Evolutionary conservation across 2,329 filamentous ascomycete species (phyloP), one percentile per base, ranked within the genome.

Genomic region (Aspergillus neoniger): DNA sequence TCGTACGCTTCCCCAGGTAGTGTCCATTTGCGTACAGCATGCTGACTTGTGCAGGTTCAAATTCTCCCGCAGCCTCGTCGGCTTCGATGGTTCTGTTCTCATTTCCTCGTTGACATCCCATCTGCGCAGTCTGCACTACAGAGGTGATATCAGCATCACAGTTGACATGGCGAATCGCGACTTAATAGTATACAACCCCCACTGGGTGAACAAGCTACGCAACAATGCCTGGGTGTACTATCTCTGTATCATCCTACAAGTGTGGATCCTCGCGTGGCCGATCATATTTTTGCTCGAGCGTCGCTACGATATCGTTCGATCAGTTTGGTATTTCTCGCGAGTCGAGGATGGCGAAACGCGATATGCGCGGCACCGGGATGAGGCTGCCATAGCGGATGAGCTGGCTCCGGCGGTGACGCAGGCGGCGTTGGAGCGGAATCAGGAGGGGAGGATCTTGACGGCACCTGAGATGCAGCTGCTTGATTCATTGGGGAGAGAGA

Each of bases 241-340:
- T 71, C 8, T 43, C 3, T 71, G 71, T 30, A 70, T 78, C 9
- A 65, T 78, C 38, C 65, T 76, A 7, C 76, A 77, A 56, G 68
- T 78, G 7, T 78, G 76, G 76, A 70, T 77, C 51, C 63, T 78
- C 51, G 68, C 74, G 6, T 78, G 76, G 76, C 76, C 76, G 0
- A 61, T 76, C 1, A 74, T 78, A 43, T 72, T 71, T 64, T 55
- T 77, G 1, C 59, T 77, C 32, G 76, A 78, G 55, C 72, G 69
- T 36, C 71, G 72, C 1, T 78, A 78, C 50, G 72, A 75, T 17
- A 61, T 76, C 2, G 70, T 72, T 12, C 61, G 65, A 4, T 70
- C 72, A 2, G 63, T 65, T 12, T 76, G 76, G 72, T 67, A 72
- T 53, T 69, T 73, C 1, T 69, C 68, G 2, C 67, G 69, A 2